Evolutionary conservation across 768 basidiomycete species (phyloP).

Genomic region (Phlegmacium glaucopus): DNA sequence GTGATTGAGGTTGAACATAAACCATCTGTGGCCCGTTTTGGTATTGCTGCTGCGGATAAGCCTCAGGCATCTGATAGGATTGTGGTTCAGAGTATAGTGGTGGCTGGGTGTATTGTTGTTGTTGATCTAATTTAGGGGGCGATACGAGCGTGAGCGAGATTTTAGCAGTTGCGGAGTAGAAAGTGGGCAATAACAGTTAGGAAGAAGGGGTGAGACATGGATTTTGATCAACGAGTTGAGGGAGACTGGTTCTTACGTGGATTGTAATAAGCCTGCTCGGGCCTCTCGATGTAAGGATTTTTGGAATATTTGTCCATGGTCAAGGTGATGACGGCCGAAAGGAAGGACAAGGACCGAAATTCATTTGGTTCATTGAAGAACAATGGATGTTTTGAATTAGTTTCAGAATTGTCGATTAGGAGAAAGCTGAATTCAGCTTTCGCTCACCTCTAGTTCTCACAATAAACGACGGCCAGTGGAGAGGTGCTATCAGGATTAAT

Average conservation of each 20-base stretch:
- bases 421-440: no score
- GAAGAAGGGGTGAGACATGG: not conserved
- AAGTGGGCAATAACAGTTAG: no score
- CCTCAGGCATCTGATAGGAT: conserved; percentile 1
- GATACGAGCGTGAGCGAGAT: no score
- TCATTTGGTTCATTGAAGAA: not conserved
- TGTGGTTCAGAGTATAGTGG: not conserved
- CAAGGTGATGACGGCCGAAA: not conserved
- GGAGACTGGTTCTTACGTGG: conserved; percentile 1
- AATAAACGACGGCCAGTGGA: not conserved
- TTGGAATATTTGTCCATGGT: not conserved
- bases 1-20: conserved; percentile 11
- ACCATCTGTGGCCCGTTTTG: conserved; percentile 12
- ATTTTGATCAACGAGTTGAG: not conserved
- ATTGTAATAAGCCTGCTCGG: conserved; percentile 13
- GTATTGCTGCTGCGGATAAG: not conserved
- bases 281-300: conserved; percentile 8
- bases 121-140: not conserved
- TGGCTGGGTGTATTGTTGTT: not conserved
- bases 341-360: no score
- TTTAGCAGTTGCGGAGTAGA: not conserved
- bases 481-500: no score
- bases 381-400: not conserved
- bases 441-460: no score
- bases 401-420: no score